These are phyloP conservation scores for Sphenostylis stenocarpa DNA, from an alignment of 306 rosid species.

Conservation along the genomic window DNA sequence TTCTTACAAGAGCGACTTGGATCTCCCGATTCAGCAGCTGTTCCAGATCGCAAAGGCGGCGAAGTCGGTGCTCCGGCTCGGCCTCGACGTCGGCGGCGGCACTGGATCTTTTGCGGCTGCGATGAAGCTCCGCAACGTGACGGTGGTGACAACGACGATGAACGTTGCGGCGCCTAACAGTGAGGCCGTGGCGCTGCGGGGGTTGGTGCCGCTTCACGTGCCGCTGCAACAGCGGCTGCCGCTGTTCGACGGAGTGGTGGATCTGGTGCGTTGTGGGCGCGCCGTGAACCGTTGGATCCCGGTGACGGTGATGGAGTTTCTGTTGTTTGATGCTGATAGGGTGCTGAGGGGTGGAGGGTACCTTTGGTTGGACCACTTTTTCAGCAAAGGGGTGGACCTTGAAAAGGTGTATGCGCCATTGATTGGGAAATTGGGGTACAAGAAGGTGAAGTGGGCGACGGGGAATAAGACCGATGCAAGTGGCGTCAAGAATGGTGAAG, in stretches of 20 bases:
- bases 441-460: constrained; percentile 92
- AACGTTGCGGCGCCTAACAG: constrained; percentile 74
- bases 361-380: constrained; percentile 91
- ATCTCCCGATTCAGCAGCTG: constrained; percentile 79
- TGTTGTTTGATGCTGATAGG: constrained; percentile 78
- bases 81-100: constrained; percentile 86
- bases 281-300: constrained; percentile 99
- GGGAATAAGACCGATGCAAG: constrained; percentile 60
- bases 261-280: constrained; percentile 88
- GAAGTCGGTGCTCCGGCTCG: constrained; percentile 67
- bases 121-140: constrained; percentile 76
- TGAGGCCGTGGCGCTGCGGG: constrained; percentile 82
- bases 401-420: constrained; percentile 73
- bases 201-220: constrained; percentile 83
- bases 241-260: constrained; percentile 78
- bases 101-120: constrained; percentile 85
- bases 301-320: constrained; percentile 65
- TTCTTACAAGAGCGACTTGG: constrained; percentile 59
- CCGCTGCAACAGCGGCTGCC: constrained; percentile 93
- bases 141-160: constrained; percentile 83
- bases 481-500: constrained; percentile 73
- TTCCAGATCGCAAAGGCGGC: constrained; percentile 70
- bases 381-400: constrained; percentile 74
- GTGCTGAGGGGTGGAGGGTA: constrained; percentile 90
- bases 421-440: constrained; percentile 81